These are phyloP conservation scores for Gnomoniopsis smithogilvyi DNA, from an alignment of 2,329 filamentous ascomycete species.

Conservation along the genomic window DNA sequence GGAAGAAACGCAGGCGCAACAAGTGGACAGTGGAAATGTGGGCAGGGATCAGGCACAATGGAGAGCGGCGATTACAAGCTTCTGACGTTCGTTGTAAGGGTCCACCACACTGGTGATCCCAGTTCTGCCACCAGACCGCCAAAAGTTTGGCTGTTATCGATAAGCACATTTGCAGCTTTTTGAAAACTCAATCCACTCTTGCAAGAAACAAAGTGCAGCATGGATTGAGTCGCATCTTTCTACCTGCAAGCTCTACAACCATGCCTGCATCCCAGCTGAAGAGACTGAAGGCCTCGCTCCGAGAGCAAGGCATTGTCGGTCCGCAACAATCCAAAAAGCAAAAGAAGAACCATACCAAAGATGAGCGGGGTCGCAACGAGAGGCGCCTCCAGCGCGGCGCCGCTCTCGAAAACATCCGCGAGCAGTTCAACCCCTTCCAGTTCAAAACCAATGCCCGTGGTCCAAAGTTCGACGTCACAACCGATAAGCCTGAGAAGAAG, in stretches of 20 bases:
- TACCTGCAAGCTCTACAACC: conserved; percentile 21
- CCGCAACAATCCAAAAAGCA: conserved; percentile 96
- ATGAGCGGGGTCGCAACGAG: conserved; percentile 61
- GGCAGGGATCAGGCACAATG: neutral
- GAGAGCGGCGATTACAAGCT: neutral
- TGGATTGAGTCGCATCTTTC: neutral
- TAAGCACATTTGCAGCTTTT: conserved; percentile 18
- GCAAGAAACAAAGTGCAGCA: neutral
- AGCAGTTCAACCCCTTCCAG: conserved; percentile 98
- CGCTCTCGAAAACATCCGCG: conserved; percentile 81
- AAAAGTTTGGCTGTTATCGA: conserved; percentile 27
- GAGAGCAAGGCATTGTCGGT: conserved; percentile 84
- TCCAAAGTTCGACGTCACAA: conserved; percentile 83
- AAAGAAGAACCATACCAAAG: conserved; percentile 70
- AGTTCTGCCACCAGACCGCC: conserved; percentile 21
- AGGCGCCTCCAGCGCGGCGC: conserved; percentile 74
- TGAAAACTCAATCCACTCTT: conserved; percentile 7
- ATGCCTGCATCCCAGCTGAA: conserved; percentile 98
- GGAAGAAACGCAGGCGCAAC: no score
- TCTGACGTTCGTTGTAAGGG: conserved; percentile 1
- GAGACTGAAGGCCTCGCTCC: conserved; percentile 85
- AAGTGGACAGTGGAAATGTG: neutral
- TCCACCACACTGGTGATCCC: no score
- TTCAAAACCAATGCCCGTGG: conserved; percentile 75
- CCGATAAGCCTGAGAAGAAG: conserved; percentile 54